Evolutionary conservation across 2,329 filamentous ascomycete genomes (phyloP).

Genomic region (Aspergillus ochraceus): DNA sequence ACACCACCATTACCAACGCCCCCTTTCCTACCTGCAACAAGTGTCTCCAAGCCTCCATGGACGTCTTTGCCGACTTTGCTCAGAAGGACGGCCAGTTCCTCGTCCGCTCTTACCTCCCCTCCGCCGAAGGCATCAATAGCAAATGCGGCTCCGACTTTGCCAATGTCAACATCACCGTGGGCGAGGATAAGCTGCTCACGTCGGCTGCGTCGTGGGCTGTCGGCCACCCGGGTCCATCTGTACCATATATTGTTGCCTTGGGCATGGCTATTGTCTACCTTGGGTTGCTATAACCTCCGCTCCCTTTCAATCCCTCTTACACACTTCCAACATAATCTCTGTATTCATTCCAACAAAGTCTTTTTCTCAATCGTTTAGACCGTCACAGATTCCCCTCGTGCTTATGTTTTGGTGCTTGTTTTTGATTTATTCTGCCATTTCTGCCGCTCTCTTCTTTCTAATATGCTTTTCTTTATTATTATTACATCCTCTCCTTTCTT

Average conservation of each 20-base stretch:
- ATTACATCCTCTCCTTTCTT: slow-evolving; percentile 4
- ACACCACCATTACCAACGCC: slow-evolving; percentile 65
- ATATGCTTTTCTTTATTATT: neutral
- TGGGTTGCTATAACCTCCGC: slow-evolving; percentile 10
- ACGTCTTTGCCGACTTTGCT: slow-evolving; percentile 70
- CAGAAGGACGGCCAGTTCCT: slow-evolving; percentile 67
- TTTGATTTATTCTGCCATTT: neutral
- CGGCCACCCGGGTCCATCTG: neutral
- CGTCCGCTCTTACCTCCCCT: slow-evolving; percentile 65
- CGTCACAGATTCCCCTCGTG: neutral
- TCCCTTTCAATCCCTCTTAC: neutral
- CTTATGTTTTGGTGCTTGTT: no score
- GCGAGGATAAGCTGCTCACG: slow-evolving; percentile 12
- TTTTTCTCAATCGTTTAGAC: neutral
- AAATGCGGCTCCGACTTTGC: slow-evolving; percentile 59
- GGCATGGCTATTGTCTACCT: slow-evolving; percentile 4
- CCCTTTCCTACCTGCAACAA: slow-evolving; percentile 71
- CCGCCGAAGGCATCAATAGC: slow-evolving; percentile 72
- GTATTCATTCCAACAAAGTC: neutral
- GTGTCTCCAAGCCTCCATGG: slow-evolving; percentile 80
- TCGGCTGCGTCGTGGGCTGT: neutral
- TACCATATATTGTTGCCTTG: slow-evolving; percentile 11
- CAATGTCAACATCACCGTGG: slow-evolving; percentile 46
- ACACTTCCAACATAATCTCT: neutral
- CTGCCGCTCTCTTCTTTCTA: no score